Evolutionary conservation across 2,329 filamentous ascomycete genomes (phyloP), one percentile per base, ranked within the genome.

Genomic region (Cordyceps cicadae): DNA sequence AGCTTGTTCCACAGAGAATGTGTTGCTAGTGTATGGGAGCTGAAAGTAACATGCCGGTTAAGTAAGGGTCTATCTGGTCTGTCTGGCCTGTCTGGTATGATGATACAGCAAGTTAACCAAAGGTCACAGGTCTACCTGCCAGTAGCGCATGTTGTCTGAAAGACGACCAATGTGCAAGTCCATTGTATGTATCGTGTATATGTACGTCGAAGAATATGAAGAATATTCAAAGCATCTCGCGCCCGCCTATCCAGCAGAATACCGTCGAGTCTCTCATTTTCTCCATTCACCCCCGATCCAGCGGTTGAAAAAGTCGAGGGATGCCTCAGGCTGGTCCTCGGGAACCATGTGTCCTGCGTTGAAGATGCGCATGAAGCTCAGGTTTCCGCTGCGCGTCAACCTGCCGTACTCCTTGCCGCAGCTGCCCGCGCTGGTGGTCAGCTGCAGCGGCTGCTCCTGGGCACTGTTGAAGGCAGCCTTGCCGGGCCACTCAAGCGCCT

Each of bases 401-500:
- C 61, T 61, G 1, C 63, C 63, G 26, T 63, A 63, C 54, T 63
- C 54, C 58, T 56, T 62, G 37, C 76, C 72, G 62, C 70, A 70
- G 55, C 68, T 66, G 39, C 68, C 68, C 60, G 34, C 12, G 34
- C 34, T 11, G 34, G 6, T 11, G 11, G 34, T 11, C 8, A 93
- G 80, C 69, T 81, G 82, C 66, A 97, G 86, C 67, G 88, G 84
- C 76, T 89, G 75, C 67, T 89, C 75, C 67, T 87, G 74, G 57
- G 88, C 87, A 65, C 85, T 81, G 72, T 89, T 87, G 80, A 89
- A 99, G 60, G 79, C 82, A 76, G 89, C 85, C 79, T 96, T 85
- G 70, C 92, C 93, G 55, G 87, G 79, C 92, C 94, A 99, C 77
- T 97, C 90, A 50, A 99, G 91, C 61, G 86, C 89, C 73, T 96